These are phyloP conservation scores for Clavispora phyllophila DNA, from an alignment of 805 yeast species.

Conservation along the genomic window DNA sequence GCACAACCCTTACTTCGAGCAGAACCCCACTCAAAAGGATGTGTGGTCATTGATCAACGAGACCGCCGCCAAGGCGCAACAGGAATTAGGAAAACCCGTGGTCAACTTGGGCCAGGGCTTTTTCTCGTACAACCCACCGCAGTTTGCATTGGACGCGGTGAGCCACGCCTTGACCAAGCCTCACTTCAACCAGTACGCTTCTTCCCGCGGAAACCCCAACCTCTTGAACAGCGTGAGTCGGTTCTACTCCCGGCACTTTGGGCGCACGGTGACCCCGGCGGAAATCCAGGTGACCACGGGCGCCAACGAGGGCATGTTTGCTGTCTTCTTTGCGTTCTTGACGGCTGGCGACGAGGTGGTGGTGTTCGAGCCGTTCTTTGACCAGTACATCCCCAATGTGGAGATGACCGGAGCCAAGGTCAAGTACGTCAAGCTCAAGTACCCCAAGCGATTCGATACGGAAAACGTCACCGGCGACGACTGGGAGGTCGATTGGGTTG, in stretches of 20 bases:
- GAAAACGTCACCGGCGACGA: conserved; percentile 73
- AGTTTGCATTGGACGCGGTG: conserved; percentile 84
- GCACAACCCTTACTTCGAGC: conserved; percentile 60
- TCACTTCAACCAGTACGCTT: conserved; percentile 86
- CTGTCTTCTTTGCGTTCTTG: conserved; percentile 79
- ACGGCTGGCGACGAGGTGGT: conserved; percentile 90
- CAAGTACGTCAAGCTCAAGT: conserved; percentile 78
- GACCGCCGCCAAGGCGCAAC: conserved; percentile 81
- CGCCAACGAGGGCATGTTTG: conserved; percentile 91
- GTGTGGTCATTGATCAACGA: conserved; percentile 95
- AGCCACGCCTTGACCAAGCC: conserved; percentile 68
- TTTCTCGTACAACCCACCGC: conserved; percentile 93
- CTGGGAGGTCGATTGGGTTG: conserved; percentile 81
- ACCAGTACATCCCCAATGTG: conserved; percentile 91
- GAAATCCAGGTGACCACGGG: conserved; percentile 88
- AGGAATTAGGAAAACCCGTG: conserved; percentile 66
- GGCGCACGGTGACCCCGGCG: conserved; percentile 48
- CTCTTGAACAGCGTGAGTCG: conserved; percentile 65
- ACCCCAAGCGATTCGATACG: conserved; percentile 65
- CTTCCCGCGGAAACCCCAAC: conserved; percentile 79
- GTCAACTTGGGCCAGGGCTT: conserved; percentile 95
- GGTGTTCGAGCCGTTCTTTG: conserved; percentile 95
- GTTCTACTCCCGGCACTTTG: conserved; percentile 66
- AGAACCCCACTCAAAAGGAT: conserved; percentile 68
- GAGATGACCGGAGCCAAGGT: conserved; percentile 92